A percentile compares a stretch with the other conserved stretches of the same genome.
Evolutionary conservation across 768 basidiomycete species (phyloP).

Genomic region (Scleroderma citrinum): DNA sequence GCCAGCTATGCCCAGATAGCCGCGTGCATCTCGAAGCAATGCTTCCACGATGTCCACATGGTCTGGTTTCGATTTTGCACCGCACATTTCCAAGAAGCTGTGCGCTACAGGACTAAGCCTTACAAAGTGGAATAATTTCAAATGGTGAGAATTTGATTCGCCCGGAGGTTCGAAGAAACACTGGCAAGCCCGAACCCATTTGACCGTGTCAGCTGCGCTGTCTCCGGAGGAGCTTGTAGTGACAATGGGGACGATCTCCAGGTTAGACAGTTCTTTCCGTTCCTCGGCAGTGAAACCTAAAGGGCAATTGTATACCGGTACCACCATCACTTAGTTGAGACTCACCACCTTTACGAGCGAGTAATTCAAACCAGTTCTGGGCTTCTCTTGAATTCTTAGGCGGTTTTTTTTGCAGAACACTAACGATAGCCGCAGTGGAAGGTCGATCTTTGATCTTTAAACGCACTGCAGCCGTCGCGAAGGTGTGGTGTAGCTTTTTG

Average conservation of each 20-base stretch:
- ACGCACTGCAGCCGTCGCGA: slow-evolving; percentile 46
- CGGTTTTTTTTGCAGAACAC: slow-evolving; percentile 46
- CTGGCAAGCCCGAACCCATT: slow-evolving; percentile 48
- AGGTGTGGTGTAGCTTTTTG: slow-evolving; percentile 45
- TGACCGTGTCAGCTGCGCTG: slow-evolving; percentile 4
- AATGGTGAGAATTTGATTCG: slow-evolving; percentile 46
- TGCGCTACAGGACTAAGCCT: slow-evolving; percentile 77
- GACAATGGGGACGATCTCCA: slow-evolving; percentile 59
- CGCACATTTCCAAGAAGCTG: slow-evolving; percentile 73
- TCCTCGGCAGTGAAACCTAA: slow-evolving; percentile 52
- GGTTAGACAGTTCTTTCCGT: slow-evolving; percentile 45
- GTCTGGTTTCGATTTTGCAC: slow-evolving; percentile 78
- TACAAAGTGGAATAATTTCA: slow-evolving; percentile 75
- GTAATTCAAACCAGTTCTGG: slow-evolving; percentile 52
- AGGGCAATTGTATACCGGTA: not conserved
- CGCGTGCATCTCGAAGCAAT: slow-evolving; percentile 55
- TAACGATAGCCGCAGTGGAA: slow-evolving; percentile 47
- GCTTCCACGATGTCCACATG: slow-evolving; percentile 69
- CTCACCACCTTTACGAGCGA: slow-evolving; percentile 53
- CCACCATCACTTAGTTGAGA: not conserved
- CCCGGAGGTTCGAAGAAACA: slow-evolving; percentile 52
- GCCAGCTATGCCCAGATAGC: slow-evolving; percentile 61
- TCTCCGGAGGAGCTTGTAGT: not conserved
- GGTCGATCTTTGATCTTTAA: slow-evolving; percentile 65
- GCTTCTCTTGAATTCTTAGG: slow-evolving; percentile 48